These are phyloP conservation scores for Russula sp. DNA, from an alignment of 768 basidiomycete genomes.

Conservation along the genomic window DNA sequence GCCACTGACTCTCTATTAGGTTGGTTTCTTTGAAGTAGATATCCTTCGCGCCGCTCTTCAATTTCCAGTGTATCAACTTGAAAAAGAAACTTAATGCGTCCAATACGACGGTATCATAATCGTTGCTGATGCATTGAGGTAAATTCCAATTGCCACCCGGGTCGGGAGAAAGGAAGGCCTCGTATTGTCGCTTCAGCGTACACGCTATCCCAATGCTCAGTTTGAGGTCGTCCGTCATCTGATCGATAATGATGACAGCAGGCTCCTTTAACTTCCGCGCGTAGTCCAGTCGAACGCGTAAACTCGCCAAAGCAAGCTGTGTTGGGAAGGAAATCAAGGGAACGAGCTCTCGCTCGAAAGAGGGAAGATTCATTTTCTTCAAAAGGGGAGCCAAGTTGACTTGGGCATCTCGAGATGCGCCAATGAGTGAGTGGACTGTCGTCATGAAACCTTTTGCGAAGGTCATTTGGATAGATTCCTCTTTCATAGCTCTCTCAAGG, in stretches of 20 bases:
- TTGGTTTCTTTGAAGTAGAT: slow-evolving; percentile 98
- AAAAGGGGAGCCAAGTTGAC: slow-evolving; percentile 74
- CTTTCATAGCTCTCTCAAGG: slow-evolving; percentile 90
- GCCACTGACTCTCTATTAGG: slow-evolving; percentile 95
- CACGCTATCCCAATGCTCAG: slow-evolving; percentile 89
- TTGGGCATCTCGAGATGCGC: slow-evolving; percentile 82
- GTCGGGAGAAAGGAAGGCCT: slow-evolving; percentile 86
- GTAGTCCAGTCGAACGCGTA: slow-evolving; percentile 86
- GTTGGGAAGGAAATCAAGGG: slow-evolving; percentile 96
- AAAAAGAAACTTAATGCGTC: slow-evolving; percentile 89
- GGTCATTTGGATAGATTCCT: slow-evolving; percentile 91
- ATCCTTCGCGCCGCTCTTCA: slow-evolving; percentile 87
- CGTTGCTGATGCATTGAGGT: slow-evolving; percentile 82
- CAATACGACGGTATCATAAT: slow-evolving; percentile 87
- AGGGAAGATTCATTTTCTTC: slow-evolving; percentile 85
- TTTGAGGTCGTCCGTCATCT: slow-evolving; percentile 90
- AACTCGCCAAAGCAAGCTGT: slow-evolving; percentile 85
- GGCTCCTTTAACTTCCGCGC: slow-evolving; percentile 86
- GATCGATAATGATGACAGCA: slow-evolving; percentile 86
- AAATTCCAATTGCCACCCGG: slow-evolving; percentile 84
- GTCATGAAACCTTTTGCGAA: slow-evolving; percentile 89
- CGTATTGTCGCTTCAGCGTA: slow-evolving; percentile 92
- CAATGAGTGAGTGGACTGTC: slow-evolving; percentile 83
- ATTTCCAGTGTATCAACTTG: slow-evolving; percentile 90
- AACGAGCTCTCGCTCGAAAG: slow-evolving; percentile 84